Conservation (phyloP, 2,329 filamentous ascomycete species). For the Chaetoscypha palmicola region DNA sequence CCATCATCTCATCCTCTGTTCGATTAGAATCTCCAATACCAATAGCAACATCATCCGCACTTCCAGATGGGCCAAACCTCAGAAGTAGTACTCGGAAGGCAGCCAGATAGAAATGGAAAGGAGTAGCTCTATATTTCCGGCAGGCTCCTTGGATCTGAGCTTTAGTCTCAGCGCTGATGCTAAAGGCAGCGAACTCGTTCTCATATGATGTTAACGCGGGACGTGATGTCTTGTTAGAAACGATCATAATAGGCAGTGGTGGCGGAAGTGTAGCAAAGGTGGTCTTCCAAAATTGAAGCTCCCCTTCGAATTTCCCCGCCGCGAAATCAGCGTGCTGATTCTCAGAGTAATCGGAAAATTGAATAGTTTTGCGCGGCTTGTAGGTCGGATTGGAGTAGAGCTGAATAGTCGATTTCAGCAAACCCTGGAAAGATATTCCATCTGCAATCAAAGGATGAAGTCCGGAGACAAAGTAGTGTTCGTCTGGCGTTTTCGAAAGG, state of each 20-base stretch:
- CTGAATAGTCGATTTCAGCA: no score
- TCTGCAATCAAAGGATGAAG: no score
- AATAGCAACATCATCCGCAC: constrained; percentile 37
- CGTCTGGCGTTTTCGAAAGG: background rate
- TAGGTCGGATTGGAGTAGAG: background rate
- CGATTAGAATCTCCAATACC: constrained; percentile 41
- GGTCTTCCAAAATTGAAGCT: background rate
- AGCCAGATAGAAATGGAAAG: constrained; percentile 41
- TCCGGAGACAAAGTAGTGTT: no score
- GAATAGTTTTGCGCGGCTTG: background rate
- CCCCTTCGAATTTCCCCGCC: background rate
- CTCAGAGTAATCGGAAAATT: background rate
- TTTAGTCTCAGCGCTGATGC: background rate
- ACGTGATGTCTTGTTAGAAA: background rate
- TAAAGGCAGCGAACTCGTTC: background rate
- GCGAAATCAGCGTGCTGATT: background rate
- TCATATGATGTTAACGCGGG: background rate
- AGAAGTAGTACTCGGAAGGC: constrained; percentile 34
- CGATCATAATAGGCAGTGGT: background rate
- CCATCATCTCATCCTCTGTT: constrained; percentile 26
- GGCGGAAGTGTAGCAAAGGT: background rate
- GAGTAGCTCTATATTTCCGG: constrained; percentile 19
- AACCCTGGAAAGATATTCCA: no score
- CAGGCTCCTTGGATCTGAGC: background rate
- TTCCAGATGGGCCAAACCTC: constrained; percentile 29